Percentiles rank a stretch among this genome's conserved stretches.
Conservation (phyloP, 2,329 filamentous ascomycete species). For the Fusarium guadeloupense region DNA sequence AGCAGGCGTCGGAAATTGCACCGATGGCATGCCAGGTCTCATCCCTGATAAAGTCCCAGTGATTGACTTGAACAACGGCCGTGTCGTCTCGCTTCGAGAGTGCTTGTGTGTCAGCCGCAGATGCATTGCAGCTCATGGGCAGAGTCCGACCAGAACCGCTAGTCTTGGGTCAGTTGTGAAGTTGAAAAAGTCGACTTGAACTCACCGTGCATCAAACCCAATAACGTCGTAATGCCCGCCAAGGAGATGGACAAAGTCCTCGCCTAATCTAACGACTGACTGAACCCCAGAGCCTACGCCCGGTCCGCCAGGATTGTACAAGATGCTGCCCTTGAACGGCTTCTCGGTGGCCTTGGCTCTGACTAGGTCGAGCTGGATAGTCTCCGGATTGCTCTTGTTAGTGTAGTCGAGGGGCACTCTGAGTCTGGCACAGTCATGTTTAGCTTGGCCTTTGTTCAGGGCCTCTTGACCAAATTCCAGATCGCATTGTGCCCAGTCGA, state of each 20-base stretch:
- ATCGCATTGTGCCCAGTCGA: background rate
- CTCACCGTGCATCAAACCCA: background rate
- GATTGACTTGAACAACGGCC: background rate
- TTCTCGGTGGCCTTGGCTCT: conserved; percentile 43
- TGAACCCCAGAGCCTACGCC: conserved; percentile 34
- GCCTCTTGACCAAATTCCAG: background rate
- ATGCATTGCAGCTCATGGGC: background rate
- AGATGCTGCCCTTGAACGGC: conserved; percentile 48
- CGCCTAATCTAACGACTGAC: background rate
- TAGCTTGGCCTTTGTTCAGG: background rate
- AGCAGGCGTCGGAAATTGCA: conserved; percentile 40
- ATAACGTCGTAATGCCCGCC: conserved; percentile 17
- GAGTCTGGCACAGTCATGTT: conserved; percentile 48
- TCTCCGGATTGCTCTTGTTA: conserved; percentile 34
- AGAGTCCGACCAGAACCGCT: background rate
- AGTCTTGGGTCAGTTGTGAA: background rate
- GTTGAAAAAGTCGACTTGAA: background rate
- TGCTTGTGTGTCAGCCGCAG: background rate
- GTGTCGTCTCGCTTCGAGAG: background rate
- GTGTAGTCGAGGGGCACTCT: conserved; percentile 53
- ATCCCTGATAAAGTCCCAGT: background rate
- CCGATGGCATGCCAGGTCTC: too few relatives aligned
- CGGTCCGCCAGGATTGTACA: conserved; percentile 52
- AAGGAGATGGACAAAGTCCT: background rate
- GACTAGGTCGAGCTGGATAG: conserved; percentile 45